Evolutionary conservation across 176 grass and related monocot species (phyloP), one percentile per base, ranked within the genome.

Genomic region (Ananas comosus): DNA sequence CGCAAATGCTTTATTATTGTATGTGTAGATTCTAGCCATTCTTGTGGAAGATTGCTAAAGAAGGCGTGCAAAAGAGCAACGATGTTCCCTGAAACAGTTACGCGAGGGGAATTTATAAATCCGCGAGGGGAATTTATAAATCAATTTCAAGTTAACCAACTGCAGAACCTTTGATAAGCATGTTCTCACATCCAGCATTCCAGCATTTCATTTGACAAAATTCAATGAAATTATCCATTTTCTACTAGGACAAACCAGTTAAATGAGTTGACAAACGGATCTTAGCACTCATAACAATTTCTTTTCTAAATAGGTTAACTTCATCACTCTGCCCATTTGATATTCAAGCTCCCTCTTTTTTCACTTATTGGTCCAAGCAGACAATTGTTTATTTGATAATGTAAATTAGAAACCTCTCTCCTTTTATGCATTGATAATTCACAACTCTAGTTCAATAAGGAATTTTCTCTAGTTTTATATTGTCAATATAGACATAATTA

Each of bases 31-130:
- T 93, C 94, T 70, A 97, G 78, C 89, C 94, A 97, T 82, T 97
- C 94, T 80, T 97, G 89, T 51, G 94, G 94, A 76, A 97, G 86
- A 76, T 93, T 97, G 82, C 86, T 97, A 76, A 87, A 97, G 81
- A 97, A 97, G 4, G 86, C 74, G 77, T 97, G 94, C 58, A 97
- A 68, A 71, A 97, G 94, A 66, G 94, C 74, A 48, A 97, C 90
- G 74, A 88, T 78, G 51, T 97, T 97, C 76, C 94, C 94, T 97
- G 89, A 70, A 81, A 81, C 28, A 67, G 22, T 53, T 52, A 78
- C 21, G 33, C 50, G 29, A 72, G 23, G 3, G n/a, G 52, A 64
- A 68, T 49, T 57, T 70, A 9, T 61, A 71, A 64, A 61, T 61
- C 21, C 21, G 33, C 50, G 29, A 72, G 23, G 3, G n/a, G 52